Conservation (phyloP, 805 yeast genomes). For the Saturnispora besseyi region DNA sequence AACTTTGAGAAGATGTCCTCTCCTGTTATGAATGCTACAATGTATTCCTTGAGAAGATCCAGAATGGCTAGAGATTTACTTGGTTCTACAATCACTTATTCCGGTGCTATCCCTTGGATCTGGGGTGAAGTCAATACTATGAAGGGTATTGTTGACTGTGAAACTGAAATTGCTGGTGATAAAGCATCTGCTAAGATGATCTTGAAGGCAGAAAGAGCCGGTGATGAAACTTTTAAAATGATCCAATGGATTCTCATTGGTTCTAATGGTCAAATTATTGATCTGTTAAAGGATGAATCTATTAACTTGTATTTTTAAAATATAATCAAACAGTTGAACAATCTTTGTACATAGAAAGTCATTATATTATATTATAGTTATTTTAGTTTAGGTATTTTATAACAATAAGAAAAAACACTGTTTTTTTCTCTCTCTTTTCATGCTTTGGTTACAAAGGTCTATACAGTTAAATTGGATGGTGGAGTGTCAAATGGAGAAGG, state of each 20-base stretch:
- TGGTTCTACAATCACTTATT: conserved; percentile 71
- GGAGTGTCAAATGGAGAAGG: conserved; percentile 15
- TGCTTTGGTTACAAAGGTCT: neutral
- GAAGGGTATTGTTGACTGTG: conserved; percentile 68
- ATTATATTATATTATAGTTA: neutral
- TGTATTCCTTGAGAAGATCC: conserved; percentile 78
- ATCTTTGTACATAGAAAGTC: neutral
- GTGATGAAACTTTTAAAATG: conserved; percentile 53
- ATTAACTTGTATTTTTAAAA: conserved; percentile 3
- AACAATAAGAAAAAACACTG: neutral
- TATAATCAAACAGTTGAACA: neutral
- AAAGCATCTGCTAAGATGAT: conserved; percentile 44
- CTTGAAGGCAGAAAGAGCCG: conserved; percentile 51
- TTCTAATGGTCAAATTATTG: conserved; percentile 38
- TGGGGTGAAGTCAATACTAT: conserved; percentile 78
- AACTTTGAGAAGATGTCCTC: conserved; percentile 90
- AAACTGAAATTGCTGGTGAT: conserved; percentile 62
- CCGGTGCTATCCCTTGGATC: conserved; percentile 81
- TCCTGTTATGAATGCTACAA: conserved; percentile 78
- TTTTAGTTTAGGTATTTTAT: neutral
- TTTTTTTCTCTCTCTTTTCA: neutral
- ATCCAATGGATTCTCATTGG: conserved; percentile 49
- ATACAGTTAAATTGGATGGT: conserved; percentile 3
- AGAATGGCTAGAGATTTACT: conserved; percentile 48
- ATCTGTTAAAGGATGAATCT: conserved; percentile 12